phyloP scores from a whole-genome alignment of 352 stramenopile species.

The Phytophthora crassamura region DNA sequence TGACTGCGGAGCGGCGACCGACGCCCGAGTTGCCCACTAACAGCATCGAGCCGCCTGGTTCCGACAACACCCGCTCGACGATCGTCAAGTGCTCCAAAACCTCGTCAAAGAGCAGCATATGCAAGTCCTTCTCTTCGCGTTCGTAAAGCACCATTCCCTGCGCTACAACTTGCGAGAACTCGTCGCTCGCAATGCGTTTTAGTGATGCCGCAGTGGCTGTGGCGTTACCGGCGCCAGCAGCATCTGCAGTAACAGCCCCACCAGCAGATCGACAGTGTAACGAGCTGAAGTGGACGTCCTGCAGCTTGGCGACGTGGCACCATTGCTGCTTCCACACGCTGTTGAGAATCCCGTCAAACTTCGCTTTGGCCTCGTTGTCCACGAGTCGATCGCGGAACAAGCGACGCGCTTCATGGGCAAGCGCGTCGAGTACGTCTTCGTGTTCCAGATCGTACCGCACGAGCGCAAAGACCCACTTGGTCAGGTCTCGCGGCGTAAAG shows the following conservation, averaged over 20 bases:
- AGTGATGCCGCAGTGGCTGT: conserved; percentile 41
- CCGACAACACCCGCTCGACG: conserved; percentile 89
- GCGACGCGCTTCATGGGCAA: conserved; percentile 89
- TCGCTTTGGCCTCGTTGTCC: conserved; percentile 68
- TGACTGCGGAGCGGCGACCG: conserved; percentile 84
- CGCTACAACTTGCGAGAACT: conserved; percentile 86
- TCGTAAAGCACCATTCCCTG: conserved; percentile 95
- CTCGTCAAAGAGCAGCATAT: conserved; percentile 94
- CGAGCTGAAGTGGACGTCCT: conserved; percentile 90
- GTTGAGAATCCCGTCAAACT: conserved; percentile 90
- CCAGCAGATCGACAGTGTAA: conserved; percentile 52
- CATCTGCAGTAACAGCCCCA: conserved; percentile 32
- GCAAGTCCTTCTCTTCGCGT: conserved; percentile 93
- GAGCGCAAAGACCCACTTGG: conserved; percentile 91
- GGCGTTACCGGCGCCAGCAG: conserved; percentile 5
- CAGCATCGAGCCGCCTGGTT: conserved; percentile 89
- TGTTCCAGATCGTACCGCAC: conserved; percentile 90
- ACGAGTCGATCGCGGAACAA: conserved; percentile 94
- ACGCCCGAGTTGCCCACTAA: conserved; percentile 91
- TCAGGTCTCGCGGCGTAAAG: conserved; percentile 94
- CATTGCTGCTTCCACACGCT: conserved; percentile 88
- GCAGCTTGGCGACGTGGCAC: conserved; percentile 77
- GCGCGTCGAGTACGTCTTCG: conserved; percentile 92
- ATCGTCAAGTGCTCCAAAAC: conserved; percentile 92
- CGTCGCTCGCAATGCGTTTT: conserved; percentile 71